A percentile compares a stretch with the other conserved stretches of the same genome.
Evolutionary conservation across 164 flowering plant species (phyloP).

Genomic region (Hamamelis virginiana): DNA sequence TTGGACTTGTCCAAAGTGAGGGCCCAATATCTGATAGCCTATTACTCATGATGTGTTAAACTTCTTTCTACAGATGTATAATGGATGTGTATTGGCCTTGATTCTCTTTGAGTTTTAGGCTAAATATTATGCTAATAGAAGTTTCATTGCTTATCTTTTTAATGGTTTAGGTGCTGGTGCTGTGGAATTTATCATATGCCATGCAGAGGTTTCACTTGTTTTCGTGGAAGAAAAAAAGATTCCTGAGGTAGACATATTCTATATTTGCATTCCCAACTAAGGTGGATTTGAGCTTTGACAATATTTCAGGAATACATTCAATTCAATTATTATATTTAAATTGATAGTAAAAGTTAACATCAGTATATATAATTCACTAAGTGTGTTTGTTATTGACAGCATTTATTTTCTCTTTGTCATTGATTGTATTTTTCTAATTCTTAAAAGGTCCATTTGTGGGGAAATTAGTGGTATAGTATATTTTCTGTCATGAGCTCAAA

Average conservation of each 20-base stretch:
- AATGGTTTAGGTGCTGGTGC: conserved; percentile 85
- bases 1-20: neutral
- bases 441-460: no score
- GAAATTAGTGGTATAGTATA: no score
- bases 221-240: conserved; percentile 87
- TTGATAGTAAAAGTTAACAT: neutral
- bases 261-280: neutral
- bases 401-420: no score
- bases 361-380: neutral
- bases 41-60: neutral
- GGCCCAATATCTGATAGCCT: neutral
- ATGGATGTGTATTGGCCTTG: neutral
- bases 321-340: no score
- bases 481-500: no score
- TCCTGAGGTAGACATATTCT: conserved; percentile 58
- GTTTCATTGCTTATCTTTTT: neutral
- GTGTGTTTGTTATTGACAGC: no score
- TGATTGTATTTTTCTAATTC: no score
- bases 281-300: no score
- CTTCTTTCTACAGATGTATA: neutral
- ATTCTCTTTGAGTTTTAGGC: neutral
- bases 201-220: conserved; percentile 83
- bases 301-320: no score
- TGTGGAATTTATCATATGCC: conserved; percentile 83
- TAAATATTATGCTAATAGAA: neutral